A percentile compares a stretch with the other conserved stretches of the same genome.
phyloP scores from a whole-genome alignment of 2,329 filamentous ascomycete species.

The Alternaria incomplexa region DNA sequence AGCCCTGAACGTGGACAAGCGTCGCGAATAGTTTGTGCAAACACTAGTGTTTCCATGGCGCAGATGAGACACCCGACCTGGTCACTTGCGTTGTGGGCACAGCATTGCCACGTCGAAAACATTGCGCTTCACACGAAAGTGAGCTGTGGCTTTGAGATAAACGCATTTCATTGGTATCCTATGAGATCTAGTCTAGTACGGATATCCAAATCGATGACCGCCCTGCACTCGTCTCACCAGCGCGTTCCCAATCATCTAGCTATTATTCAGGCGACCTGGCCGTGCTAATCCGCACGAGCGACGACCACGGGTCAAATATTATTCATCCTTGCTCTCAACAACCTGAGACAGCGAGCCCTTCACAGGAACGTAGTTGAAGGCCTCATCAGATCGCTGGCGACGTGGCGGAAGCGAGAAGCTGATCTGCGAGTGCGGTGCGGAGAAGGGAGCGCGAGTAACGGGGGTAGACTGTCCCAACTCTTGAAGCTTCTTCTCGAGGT shows the following conservation, averaged over 20 bases:
- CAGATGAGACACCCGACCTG: background rate
- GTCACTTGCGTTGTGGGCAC: background rate
- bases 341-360: constrained; percentile 7
- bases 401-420: constrained; percentile 15
- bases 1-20: background rate
- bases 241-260: background rate
- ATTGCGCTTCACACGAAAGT: background rate
- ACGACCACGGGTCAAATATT: background rate
- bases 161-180: background rate
- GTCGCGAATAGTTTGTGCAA: background rate
- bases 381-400: background rate
- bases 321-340: constrained; percentile 8
- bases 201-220: no score
- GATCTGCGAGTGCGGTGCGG: constrained; percentile 19
- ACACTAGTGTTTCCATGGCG: background rate
- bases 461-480: constrained; percentile 19
- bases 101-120: background rate
- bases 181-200: background rate
- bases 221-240: background rate
- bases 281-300: background rate
- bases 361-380: background rate
- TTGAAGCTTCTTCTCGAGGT: constrained; percentile 36
- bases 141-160: background rate
- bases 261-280: background rate
- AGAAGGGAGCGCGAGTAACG: constrained; percentile 7